Percentiles rank a stretch among this genome's conserved stretches.
These are phyloP conservation scores for Citeromyces nyonsensis DNA, from an alignment of 805 yeast species.

Conservation along the genomic window DNA sequence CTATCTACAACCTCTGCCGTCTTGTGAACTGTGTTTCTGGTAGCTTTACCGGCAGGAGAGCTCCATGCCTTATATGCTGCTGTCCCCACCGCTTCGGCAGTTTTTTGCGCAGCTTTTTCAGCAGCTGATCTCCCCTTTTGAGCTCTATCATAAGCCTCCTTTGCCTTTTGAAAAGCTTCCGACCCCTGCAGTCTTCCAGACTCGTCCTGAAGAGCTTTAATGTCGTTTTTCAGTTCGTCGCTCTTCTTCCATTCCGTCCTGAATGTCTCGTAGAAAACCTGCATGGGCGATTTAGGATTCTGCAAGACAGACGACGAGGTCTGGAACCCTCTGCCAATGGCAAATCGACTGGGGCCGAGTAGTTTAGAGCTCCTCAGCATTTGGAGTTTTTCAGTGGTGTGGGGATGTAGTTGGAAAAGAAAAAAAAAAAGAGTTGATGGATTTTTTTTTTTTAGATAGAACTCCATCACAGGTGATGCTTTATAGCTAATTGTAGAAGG, in stretches of 20 bases:
- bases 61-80: constrained; percentile 94
- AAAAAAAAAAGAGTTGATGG: too few relatives aligned
- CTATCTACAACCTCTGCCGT: constrained; percentile 82
- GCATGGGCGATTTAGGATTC: constrained; percentile 59
- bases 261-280: constrained; percentile 88
- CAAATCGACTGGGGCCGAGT: too few relatives aligned
- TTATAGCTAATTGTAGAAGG: too few relatives aligned
- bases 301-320: neutral
- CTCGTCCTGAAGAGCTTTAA: constrained; percentile 90
- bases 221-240: constrained; percentile 77
- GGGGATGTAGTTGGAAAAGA: too few relatives aligned
- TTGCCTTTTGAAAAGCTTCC: constrained; percentile 84
- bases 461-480: too few relatives aligned
- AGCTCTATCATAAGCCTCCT: constrained; percentile 82
- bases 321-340: constrained; percentile 1
- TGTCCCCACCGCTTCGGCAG: constrained; percentile 88
- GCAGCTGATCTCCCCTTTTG: constrained; percentile 48
- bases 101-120: constrained; percentile 64
- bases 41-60: constrained; percentile 78
- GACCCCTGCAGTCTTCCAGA: constrained; percentile 90
- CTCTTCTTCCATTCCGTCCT: constrained; percentile 83
- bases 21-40: constrained; percentile 69
- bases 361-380: too few relatives aligned
- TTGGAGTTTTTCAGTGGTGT: too few relatives aligned
- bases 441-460: too few relatives aligned